Evolutionary conservation across 1,139 yeast genomes (phyloP).

Genomic region (Candida glucosophila): DNA sequence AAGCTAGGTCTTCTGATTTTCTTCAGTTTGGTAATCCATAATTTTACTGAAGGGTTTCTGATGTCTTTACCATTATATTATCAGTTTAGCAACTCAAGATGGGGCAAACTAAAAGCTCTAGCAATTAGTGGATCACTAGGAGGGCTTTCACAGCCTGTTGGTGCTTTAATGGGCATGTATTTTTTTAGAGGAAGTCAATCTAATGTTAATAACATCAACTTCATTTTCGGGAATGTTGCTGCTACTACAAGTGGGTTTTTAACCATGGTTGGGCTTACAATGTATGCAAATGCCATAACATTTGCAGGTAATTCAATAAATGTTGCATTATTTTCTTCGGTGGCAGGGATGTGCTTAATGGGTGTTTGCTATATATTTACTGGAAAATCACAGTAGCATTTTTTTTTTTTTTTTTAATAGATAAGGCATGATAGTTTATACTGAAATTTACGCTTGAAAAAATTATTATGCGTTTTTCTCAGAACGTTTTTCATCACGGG

Average conservation of each 20-base stretch:
- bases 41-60: conserved; percentile 91
- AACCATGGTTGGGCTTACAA: conserved; percentile 70
- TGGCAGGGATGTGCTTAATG: conserved; percentile 37
- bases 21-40: conserved; percentile 77
- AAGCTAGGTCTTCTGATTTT: conserved; percentile 73
- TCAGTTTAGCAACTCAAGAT: conserved; percentile 15
- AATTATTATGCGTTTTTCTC: too few relatives aligned
- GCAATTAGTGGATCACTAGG: conserved; percentile 63
- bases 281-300: conserved; percentile 71
- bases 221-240: conserved; percentile 56
- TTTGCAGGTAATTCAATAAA: conserved; percentile 54
- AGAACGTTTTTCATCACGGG: too few relatives aligned
- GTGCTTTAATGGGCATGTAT: conserved; percentile 67
- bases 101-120: conserved; percentile 56
- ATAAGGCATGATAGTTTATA: too few relatives aligned
- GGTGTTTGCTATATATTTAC: conserved; percentile 17
- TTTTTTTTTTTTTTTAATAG: too few relatives aligned
- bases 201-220: conserved; percentile 17
- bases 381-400: background rate
- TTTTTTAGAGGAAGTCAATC: conserved; percentile 38
- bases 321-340: conserved; percentile 44
- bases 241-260: conserved; percentile 80
- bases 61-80: conserved; percentile 87
- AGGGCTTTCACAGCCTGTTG: conserved; percentile 80
- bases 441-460: too few relatives aligned